phyloP scores from a whole-genome alignment of 768 basidiomycete genomes.

The Russula emetica region DNA sequence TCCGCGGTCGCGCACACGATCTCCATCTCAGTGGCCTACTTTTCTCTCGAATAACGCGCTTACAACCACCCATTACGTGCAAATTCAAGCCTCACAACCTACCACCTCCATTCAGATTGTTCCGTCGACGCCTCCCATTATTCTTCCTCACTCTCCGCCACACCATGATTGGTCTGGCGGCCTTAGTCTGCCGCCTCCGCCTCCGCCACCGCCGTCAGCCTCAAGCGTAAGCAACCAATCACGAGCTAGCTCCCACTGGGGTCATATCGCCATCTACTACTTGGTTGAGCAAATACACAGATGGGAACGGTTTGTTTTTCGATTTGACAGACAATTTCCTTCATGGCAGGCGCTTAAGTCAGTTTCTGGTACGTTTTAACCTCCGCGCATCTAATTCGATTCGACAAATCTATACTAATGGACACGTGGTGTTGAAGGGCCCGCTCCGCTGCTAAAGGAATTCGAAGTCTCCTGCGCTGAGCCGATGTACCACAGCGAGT shows the following conservation, averaged over 20 bases:
- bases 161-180: constrained; percentile 25
- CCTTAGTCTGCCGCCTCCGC: constrained; percentile 21
- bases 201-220: constrained; percentile 26
- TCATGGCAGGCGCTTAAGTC: constrained; percentile 71
- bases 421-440: constrained; percentile 41
- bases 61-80: constrained; percentile 29
- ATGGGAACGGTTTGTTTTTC: constrained; percentile 77
- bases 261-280: constrained; percentile 75
- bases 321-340: constrained; percentile 71
- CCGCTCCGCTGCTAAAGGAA: constrained; percentile 67
- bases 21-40: constrained; percentile 29
- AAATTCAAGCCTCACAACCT: constrained; percentile 27
- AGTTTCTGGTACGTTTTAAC: constrained; percentile 52
- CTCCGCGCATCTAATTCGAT: neutral
- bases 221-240: constrained; percentile 32
- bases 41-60: constrained; percentile 29
- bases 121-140: constrained; percentile 24
- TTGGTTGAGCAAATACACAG: constrained; percentile 75
- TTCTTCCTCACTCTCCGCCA: constrained; percentile 27
- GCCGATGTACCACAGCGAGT: constrained; percentile 51
- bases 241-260: constrained; percentile 64
- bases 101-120: constrained; percentile 29
- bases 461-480: constrained; percentile 76
- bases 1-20: constrained; percentile 26
- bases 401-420: constrained; percentile 9